Conservation (phyloP, 768 basidiomycete species). For the Amanita pseudoporphyria region DNA sequence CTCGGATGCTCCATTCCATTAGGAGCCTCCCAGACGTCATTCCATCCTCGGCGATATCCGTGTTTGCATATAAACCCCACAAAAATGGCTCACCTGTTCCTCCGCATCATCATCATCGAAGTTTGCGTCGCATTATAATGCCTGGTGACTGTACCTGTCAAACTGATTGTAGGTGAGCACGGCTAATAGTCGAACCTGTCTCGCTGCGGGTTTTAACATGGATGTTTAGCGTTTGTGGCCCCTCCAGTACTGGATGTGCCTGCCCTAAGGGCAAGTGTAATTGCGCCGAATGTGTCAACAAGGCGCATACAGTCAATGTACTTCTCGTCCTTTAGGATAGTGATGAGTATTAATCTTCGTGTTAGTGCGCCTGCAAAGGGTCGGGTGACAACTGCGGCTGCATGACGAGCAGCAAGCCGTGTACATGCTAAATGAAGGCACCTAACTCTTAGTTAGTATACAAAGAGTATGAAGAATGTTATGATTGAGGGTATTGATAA, state of each 20-base stretch:
- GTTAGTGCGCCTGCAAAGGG: slow-evolving; percentile 25
- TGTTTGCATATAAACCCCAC: too few species aligned
- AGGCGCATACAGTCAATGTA: slow-evolving; percentile 27
- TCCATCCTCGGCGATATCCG: too few species aligned
- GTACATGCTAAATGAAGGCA: slow-evolving; percentile 18
- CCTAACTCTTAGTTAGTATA: neutral
- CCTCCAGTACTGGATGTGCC: slow-evolving; percentile 26
- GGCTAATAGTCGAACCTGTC: slow-evolving; percentile 10
- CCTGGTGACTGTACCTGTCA: slow-evolving; percentile 23
- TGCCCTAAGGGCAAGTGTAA: slow-evolving; percentile 27
- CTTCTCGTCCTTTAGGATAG: neutral
- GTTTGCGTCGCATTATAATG: slow-evolving; percentile 14
- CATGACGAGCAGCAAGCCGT: slow-evolving; percentile 21
- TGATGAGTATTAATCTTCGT: neutral
- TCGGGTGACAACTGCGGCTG: slow-evolving; percentile 22
- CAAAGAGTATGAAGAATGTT: too few species aligned
- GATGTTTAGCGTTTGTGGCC: slow-evolving; percentile 23
- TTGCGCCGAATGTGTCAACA: slow-evolving; percentile 27
- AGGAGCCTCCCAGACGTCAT: neutral
- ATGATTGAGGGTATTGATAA: too few species aligned
- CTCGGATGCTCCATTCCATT: too few species aligned
- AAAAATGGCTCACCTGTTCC: too few species aligned
- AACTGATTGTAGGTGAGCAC: slow-evolving; percentile 16
- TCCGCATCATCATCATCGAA: too few species aligned
- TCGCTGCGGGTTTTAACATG: neutral